These are phyloP conservation scores for Pouteria campechiana DNA, from an alignment of 179 eudicot species.

Conservation along the genomic window DNA sequence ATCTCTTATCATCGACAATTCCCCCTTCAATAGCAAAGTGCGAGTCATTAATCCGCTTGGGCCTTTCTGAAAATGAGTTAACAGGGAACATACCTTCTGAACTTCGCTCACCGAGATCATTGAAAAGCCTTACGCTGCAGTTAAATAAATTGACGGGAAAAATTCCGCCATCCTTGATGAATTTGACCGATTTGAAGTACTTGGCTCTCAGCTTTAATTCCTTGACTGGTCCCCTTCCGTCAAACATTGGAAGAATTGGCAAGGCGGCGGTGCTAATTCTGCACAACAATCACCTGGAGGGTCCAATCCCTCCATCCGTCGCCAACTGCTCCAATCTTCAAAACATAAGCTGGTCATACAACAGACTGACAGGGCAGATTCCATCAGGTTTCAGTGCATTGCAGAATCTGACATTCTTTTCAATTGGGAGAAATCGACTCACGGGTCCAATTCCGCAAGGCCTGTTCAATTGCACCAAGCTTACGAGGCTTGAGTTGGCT, in stretches of 20 bases:
- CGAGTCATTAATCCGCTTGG: constrained; percentile 39
- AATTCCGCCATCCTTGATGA: constrained; percentile 55
- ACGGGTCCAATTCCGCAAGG: constrained; percentile 65
- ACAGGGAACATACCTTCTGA: constrained; percentile 43
- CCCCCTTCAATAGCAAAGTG: constrained; percentile 45
- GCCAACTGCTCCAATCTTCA: constrained; percentile 56
- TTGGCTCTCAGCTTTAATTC: constrained; percentile 48
- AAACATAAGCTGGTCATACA: constrained; percentile 16
- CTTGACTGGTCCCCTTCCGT: constrained; percentile 61
- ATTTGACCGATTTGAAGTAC: constrained; percentile 39
- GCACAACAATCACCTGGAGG: constrained; percentile 34
- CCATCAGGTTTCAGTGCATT: constrained; percentile 52
- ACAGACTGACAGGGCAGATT: constrained; percentile 44
- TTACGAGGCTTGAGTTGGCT: constrained; percentile 23
- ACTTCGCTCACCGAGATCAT: constrained; percentile 36
- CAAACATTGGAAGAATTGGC: constrained; percentile 46
- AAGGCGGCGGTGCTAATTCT: constrained; percentile 47
- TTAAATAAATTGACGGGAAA: constrained; percentile 48
- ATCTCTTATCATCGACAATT: constrained; percentile 38
- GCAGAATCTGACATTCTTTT: constrained; percentile 43
- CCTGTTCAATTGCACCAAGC: constrained; percentile 52
- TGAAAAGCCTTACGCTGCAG: constrained; percentile 54
- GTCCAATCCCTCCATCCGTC: constrained; percentile 57
- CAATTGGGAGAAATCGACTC: constrained; percentile 38
- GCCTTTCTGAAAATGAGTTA: constrained; percentile 51